phyloP scores from a whole-genome alignment of 768 basidiomycete species.

The Kwoniella heveanensis region DNA sequence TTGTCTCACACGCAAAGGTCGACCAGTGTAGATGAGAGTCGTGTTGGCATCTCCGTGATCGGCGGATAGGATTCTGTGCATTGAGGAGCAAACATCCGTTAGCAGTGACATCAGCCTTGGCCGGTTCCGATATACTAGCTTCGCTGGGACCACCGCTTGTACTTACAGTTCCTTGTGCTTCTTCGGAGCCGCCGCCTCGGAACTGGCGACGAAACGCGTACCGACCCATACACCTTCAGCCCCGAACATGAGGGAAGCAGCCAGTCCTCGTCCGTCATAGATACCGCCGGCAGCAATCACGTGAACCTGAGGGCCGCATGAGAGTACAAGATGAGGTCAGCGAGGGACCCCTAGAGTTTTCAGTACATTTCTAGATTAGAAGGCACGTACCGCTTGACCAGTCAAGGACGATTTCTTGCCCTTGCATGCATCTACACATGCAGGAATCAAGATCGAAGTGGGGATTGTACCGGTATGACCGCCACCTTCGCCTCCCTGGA shows the following conservation, averaged over 20 bases:
- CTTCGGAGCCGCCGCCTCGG: slow-evolving; percentile 78
- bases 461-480: slow-evolving; percentile 87
- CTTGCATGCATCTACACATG: slow-evolving; percentile 80
- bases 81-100: slow-evolving; percentile 6
- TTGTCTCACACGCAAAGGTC: slow-evolving; percentile 80
- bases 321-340: no score
- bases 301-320: slow-evolving; percentile 60
- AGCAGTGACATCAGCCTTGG: no score
- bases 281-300: slow-evolving; percentile 91
- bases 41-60: slow-evolving; percentile 71
- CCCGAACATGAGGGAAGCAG: slow-evolving; percentile 85
- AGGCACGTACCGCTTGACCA: slow-evolving; percentile 67
- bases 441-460: slow-evolving; percentile 83
- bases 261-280: slow-evolving; percentile 82
- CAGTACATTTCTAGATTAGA: no score
- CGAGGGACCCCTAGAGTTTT: no score
- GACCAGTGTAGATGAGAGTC: slow-evolving; percentile 86
- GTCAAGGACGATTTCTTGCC: slow-evolving; percentile 77
- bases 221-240: slow-evolving; percentile 84
- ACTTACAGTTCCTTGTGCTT: slow-evolving; percentile 73
- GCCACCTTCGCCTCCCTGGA: slow-evolving; percentile 82
- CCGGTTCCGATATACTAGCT: no score
- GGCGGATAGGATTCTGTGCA: slow-evolving; percentile 33
- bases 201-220: slow-evolving; percentile 80
- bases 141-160: not conserved